phyloP scores from a whole-genome alignment of 2,329 filamentous ascomycete species.

The Fusarium penzigii region DNA sequence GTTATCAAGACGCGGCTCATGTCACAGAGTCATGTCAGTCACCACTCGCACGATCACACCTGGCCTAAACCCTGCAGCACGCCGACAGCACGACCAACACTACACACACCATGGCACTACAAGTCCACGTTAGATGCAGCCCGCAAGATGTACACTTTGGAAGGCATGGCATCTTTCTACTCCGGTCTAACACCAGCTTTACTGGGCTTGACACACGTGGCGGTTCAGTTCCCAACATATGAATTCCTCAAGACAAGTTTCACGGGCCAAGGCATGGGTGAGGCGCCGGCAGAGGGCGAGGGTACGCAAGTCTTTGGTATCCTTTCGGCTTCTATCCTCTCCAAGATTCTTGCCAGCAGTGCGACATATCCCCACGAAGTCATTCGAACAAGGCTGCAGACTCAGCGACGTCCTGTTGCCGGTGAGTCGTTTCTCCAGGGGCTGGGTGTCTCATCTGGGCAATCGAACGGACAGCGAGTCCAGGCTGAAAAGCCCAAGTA shows the following conservation, averaged over 20 bases:
- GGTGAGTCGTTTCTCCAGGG: conserved; percentile 54
- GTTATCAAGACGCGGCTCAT: conserved; percentile 98
- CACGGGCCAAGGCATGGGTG: conserved; percentile 86
- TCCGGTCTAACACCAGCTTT: conserved; percentile 91
- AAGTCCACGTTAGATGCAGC: conserved; percentile 86
- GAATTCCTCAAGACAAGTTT: conserved; percentile 90
- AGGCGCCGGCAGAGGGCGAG: conserved; percentile 44
- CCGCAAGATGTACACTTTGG: conserved; percentile 90
- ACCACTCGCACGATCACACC: conserved; percentile 42
- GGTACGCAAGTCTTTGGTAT: conserved; percentile 79
- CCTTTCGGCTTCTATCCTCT: conserved; percentile 83
- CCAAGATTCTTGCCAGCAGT: conserved; percentile 91
- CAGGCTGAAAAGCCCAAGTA: conserved; percentile 57
- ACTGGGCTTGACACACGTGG: conserved; percentile 89
- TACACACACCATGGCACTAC: conserved; percentile 86
- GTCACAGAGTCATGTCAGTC: conserved; percentile 72
- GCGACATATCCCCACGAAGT: conserved; percentile 98
- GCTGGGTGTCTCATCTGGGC: conserved; percentile 44
- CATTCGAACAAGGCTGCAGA: conserved; percentile 88
- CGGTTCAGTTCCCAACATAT: conserved; percentile 95
- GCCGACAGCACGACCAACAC: conserved; percentile 54
- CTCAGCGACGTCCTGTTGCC: conserved; percentile 74
- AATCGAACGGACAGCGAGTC: conserved; percentile 29
- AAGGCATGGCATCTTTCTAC: conserved; percentile 90
- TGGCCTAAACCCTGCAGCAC: conserved; percentile 53